Evolutionary conservation across 768 basidiomycete species (phyloP), one percentile per base, ranked within the genome.

Genomic region (Glaciozyma martinii): DNA sequence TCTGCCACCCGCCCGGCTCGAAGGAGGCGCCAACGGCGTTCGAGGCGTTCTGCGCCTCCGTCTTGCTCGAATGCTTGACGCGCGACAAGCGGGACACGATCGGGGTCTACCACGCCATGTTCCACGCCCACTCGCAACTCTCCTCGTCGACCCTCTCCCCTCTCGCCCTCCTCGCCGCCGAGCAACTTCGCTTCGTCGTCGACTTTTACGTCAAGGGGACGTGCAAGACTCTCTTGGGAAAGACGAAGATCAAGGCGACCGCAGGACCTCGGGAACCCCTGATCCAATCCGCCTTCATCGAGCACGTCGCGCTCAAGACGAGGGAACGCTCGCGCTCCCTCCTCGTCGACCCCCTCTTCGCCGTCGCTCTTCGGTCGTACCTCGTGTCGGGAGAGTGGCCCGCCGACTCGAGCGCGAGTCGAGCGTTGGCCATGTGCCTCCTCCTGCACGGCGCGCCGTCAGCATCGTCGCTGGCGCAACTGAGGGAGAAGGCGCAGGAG

Each of bases 1-100:
- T 33, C 76, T 91, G 18, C 50, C 19, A 59, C 10, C 64, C 44
- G 12, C 37, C 33, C 10, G 47, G 47, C 15, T 30, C 23, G 9
- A 21, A 21, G 19, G 37, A 33, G 27, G n/a, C 29, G 27, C 64
- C 62, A 13, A 60, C 56, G n/a, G 29, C 16, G 21, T 66, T 66
- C 55, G 71, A 72, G 56, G 65, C 60, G 25, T 75, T 74, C 60
- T 52, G 72, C 19, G 58, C 71, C 16, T 69, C 71, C 21, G 71
- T 74, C 32, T 59, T 77, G 27, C 80, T 92, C 50, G 93, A 97
- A 74, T 87, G 88, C 76, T 86, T 97, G 57, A 78, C 91, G n/a
- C 85, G 89, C 74, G 92, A 93, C 77, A 95, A 94, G 74, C 43
- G 56, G 3, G 69, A 68, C 32, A 40, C 60, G n/a, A 53, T 63